Evolutionary conservation across 139 green algal species (phyloP).

Genomic region (Tetradesmus lagerheimii): DNA sequence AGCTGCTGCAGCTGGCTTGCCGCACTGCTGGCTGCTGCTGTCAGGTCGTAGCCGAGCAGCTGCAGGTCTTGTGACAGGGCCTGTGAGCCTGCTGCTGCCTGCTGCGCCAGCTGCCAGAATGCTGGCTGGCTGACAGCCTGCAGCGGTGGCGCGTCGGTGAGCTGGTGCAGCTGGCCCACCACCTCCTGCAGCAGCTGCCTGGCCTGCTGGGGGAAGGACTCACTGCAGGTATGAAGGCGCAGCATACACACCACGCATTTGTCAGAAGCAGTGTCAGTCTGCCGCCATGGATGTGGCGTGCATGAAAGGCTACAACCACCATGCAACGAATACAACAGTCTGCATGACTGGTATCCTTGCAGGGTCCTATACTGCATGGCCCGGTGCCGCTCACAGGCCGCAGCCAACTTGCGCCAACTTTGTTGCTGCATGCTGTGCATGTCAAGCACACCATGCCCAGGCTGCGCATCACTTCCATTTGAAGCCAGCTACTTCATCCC

Average conservation of each 20-base stretch:
- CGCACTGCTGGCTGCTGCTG: background rate
- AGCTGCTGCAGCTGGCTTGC: background rate
- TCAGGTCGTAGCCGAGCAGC: slow-evolving; percentile 13
- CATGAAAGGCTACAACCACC: background rate
- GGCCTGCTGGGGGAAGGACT: background rate
- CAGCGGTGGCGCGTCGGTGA: background rate
- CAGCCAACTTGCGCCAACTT: too few species aligned
- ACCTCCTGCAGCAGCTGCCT: background rate
- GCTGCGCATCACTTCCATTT: background rate
- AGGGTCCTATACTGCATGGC: too few species aligned
- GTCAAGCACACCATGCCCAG: background rate
- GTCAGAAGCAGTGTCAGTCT: background rate
- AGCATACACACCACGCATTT: background rate
- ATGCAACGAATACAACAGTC: background rate
- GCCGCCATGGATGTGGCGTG: background rate
- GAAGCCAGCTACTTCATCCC: background rate
- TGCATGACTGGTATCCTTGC: background rate
- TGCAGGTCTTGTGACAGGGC: slow-evolving; percentile 12
- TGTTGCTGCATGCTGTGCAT: background rate
- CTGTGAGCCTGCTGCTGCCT: background rate
- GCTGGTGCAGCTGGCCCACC: slow-evolving; percentile 28
- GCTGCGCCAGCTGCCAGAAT: slow-evolving; percentile 28
- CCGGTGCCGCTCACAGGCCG: background rate
- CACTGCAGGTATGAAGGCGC: background rate
- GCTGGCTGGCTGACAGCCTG: background rate